Percentiles rank a stretch among this genome's conserved stretches.
These are phyloP conservation scores for Chalciporus sphaerocephalus DNA, from an alignment of 768 basidiomycete genomes.

Conservation along the genomic window DNA sequence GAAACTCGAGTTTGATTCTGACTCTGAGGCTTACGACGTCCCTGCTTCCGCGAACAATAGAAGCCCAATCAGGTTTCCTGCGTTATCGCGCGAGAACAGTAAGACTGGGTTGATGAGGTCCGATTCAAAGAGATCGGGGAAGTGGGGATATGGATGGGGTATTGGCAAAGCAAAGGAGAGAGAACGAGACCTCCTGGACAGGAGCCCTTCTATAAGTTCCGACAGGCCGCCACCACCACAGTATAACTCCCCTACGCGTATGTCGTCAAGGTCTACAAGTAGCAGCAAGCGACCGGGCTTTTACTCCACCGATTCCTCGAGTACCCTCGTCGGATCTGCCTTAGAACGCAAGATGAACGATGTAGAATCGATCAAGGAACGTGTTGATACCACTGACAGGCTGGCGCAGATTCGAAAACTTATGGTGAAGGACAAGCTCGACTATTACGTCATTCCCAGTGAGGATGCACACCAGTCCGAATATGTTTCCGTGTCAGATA, in stretches of 20 bases:
- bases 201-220: constrained; percentile 33
- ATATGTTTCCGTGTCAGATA: constrained; percentile 72
- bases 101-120: constrained; percentile 48
- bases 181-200: constrained; percentile 35
- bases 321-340: constrained; percentile 73
- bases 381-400: constrained; percentile 54
- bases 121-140: constrained; percentile 54
- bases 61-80: constrained; percentile 40
- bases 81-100: constrained; percentile 31
- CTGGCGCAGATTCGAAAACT: constrained; percentile 58
- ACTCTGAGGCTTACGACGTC: constrained; percentile 57
- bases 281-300: constrained; percentile 39
- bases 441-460: constrained; percentile 72
- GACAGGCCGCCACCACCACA: constrained; percentile 34
- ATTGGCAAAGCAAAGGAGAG: constrained; percentile 51
- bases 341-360: constrained; percentile 67
- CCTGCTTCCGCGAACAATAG: constrained; percentile 31
- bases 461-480: constrained; percentile 85
- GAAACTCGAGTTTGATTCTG: constrained; percentile 53
- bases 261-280: constrained; percentile 37
- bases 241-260: constrained; percentile 32
- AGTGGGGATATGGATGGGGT: constrained; percentile 73
- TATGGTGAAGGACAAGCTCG: constrained; percentile 64
- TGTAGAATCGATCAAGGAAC: constrained; percentile 48
- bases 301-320: constrained; percentile 59